A percentile compares a stretch with the other conserved stretches of the same genome.
Evolutionary conservation across 2,329 filamentous ascomycete species (phyloP).

Genomic region (Zarea fungicola): DNA sequence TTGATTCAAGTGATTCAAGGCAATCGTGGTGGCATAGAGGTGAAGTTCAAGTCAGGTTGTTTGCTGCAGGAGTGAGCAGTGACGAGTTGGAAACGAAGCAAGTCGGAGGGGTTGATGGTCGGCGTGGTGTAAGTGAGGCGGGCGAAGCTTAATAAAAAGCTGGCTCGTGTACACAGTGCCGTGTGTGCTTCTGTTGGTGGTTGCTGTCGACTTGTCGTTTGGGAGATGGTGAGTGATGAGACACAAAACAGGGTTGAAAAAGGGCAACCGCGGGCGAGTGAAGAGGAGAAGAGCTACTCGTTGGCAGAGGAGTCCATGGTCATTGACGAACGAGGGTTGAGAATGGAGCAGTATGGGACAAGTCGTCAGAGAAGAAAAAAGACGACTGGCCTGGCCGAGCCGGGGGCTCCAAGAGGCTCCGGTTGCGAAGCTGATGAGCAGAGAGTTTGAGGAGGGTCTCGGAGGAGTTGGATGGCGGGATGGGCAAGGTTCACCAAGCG

Average conservation of each 20-base stretch:
- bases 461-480: conserved; percentile 13
- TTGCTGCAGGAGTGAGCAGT: not conserved
- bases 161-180: not conserved
- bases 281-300: conserved; percentile 1
- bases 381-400: not conserved
- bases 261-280: not conserved
- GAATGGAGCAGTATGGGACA: conserved; percentile 5
- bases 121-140: conserved; percentile 6
- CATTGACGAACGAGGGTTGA: not conserved
- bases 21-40: conserved; percentile 4
- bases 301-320: not conserved
- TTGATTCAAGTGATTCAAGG: no score
- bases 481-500: conserved; percentile 10
- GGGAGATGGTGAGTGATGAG: not conserved
- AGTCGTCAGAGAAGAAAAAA: not conserved
- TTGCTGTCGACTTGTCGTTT: no score
- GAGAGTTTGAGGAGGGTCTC: conserved; percentile 16
- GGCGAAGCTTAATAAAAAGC: not conserved
- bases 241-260: not conserved
- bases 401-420: conserved; percentile 3
- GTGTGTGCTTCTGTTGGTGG: not conserved
- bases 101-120: not conserved
- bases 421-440: conserved; percentile 12
- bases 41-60: conserved; percentile 5
- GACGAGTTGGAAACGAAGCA: not conserved